A percentile compares a stretch with the other conserved stretches of the same genome.
Conservation (phyloP, 352 stramenopile species). For the Halophytophthora polymorphica region DNA sequence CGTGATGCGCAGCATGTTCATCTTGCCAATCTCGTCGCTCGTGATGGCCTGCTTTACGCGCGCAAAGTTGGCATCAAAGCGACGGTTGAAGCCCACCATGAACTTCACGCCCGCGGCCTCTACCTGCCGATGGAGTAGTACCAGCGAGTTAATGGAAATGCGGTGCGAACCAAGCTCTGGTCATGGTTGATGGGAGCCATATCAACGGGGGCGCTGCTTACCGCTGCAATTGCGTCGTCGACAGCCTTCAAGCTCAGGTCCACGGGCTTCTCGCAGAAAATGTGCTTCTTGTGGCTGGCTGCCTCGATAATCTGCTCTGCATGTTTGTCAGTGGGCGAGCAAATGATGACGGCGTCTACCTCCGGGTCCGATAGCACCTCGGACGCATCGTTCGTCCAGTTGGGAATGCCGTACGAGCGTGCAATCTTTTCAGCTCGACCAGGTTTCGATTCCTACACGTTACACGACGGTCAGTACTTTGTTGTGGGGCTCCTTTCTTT, state of each 20-base stretch:
- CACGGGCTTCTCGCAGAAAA: conserved; percentile 96
- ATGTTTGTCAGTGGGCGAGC: conserved; percentile 92
- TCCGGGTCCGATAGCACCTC: conserved; percentile 93
- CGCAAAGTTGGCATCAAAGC: conserved; percentile 94
- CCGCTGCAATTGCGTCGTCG: conserved; percentile 52
- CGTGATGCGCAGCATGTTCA: conserved; percentile 83
- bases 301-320: conserved; percentile 94
- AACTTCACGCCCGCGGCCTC: conserved; percentile 85
- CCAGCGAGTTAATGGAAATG: no score
- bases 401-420: conserved; percentile 43
- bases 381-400: conserved; percentile 70
- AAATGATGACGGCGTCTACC: conserved; percentile 96
- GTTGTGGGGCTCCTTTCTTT: no score
- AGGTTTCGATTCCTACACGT: conserved; percentile 18
- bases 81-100: conserved; percentile 93
- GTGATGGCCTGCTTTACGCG: conserved; percentile 83
- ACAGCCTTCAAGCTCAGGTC: conserved; percentile 84
- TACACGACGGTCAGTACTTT: no score
- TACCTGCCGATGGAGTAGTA: conserved; percentile 8
- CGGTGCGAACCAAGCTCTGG: no score
- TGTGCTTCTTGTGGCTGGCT: conserved; percentile 90
- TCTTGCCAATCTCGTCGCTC: conserved; percentile 85
- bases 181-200: no score
- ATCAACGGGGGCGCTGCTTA: conserved; percentile 7
- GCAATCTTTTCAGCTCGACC: conserved; percentile 35